Conservation (phyloP, 1,139 yeast genomes). For the Kluyveromyces sp. region DNA sequence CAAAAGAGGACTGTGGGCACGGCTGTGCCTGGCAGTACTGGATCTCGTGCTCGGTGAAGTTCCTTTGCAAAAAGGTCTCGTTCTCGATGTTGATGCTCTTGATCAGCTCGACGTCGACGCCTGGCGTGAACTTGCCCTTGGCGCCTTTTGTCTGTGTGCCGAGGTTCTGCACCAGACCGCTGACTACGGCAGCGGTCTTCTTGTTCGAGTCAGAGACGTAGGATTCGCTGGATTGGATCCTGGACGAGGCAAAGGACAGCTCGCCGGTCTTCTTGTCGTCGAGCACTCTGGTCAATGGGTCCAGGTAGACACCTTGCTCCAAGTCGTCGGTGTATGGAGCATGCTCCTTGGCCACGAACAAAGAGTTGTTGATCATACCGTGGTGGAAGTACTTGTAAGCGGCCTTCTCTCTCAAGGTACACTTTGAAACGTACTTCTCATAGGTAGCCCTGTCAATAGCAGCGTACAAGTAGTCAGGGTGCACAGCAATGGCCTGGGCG, state of each 20-base stretch:
- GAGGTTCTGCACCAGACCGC: conserved; percentile 35
- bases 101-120: conserved; percentile 93
- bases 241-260: conserved; percentile 40
- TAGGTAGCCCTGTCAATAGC: conserved; percentile 67
- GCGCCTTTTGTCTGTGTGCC: background rate
- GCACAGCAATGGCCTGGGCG: conserved; percentile 87
- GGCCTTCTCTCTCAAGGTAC: conserved; percentile 72
- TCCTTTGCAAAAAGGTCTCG: conserved; percentile 84
- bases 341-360: conserved; percentile 89
- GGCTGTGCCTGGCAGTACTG: conserved; percentile 69
- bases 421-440: conserved; percentile 63
- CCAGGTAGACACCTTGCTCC: conserved; percentile 86
- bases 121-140: conserved; percentile 42
- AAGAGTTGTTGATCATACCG: conserved; percentile 82
- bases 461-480: conserved; percentile 89
- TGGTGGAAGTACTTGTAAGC: conserved; percentile 96
- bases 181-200: conserved; percentile 23
- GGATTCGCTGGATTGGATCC: conserved; percentile 30
- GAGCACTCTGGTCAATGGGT: conserved; percentile 86
- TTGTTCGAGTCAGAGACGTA: conserved; percentile 18
- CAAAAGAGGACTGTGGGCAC: conserved; percentile 79
- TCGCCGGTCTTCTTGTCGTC: conserved; percentile 45
- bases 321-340: conserved; percentile 87
- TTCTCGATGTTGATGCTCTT: conserved; percentile 74
- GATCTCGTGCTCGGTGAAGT: conserved; percentile 78